A percentile compares a stretch with the other conserved stretches of the same genome.
These are phyloP conservation scores for Hibiscus trionum DNA, from an alignment of 345 rosid genomes.

Conservation along the genomic window DNA sequence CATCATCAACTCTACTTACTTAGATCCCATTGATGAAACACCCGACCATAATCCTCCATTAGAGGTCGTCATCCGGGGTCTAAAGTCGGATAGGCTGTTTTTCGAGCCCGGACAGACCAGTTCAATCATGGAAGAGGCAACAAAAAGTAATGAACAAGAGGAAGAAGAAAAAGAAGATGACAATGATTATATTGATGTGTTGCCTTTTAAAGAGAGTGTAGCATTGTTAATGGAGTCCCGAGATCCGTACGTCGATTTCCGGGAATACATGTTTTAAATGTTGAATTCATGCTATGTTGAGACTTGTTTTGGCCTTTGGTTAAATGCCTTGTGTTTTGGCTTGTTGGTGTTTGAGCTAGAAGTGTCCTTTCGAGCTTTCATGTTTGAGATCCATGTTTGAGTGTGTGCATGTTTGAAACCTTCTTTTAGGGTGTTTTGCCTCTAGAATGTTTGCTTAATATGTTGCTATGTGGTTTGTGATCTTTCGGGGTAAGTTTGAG, in stretches of 20 bases:
- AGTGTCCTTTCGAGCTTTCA: too few relatives aligned
- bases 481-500: too few relatives aligned
- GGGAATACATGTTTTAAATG: constrained; percentile 80
- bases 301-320: too few relatives aligned
- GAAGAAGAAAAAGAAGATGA: neutral
- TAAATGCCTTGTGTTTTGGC: too few relatives aligned
- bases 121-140: constrained; percentile 48
- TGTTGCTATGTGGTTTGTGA: too few relatives aligned
- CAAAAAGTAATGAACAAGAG: neutral
- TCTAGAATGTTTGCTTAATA: too few relatives aligned
- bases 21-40: constrained; percentile 9
- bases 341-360: too few relatives aligned
- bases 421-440: too few relatives aligned
- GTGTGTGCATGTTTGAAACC: too few relatives aligned
- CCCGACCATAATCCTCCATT: neutral
- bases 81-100: constrained; percentile 53
- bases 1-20: constrained; percentile 27
- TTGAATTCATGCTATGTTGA: too few relatives aligned
- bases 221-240: constrained; percentile 59
- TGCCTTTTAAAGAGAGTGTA: constrained; percentile 36
- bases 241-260: constrained; percentile 69
- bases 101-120: constrained; percentile 64
- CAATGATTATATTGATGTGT: neutral
- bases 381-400: too few relatives aligned
- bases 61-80: constrained; percentile 47